Percentiles rank a stretch among this genome's conserved stretches.
Evolutionary conservation across 179 eudicot species (phyloP).

Genomic region (Silene noctiflora): DNA sequence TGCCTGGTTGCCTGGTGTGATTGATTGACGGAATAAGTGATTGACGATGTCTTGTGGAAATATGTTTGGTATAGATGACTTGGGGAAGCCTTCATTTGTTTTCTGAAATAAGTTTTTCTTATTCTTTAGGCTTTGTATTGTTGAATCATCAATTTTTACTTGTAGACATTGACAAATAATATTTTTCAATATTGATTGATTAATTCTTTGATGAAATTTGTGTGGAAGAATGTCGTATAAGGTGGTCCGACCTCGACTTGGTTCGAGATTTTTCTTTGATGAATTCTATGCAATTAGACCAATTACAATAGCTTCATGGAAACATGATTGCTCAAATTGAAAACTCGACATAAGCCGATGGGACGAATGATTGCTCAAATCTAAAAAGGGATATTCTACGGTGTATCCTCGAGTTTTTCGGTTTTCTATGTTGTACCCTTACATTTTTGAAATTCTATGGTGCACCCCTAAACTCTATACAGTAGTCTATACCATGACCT

Average conservation of each 20-base stretch:
- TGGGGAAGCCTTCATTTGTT: background rate
- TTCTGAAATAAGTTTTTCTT: background rate
- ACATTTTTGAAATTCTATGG: no score
- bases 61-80: constrained; percentile 11
- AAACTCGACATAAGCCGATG: no score
- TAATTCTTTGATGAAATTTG: constrained; percentile 4
- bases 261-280: no score
- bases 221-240: background rate
- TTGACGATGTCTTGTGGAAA: constrained; percentile 2
- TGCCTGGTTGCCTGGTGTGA: constrained; percentile 7
- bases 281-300: no score
- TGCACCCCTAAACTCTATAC: no score
- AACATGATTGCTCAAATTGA: no score
- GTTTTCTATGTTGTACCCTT: no score
- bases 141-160: constrained; percentile 7
- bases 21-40: constrained; percentile 16
- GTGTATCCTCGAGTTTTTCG: no score
- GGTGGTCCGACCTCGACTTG: background rate
- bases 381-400: no score
- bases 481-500: no score
- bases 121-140: constrained; percentile 6
- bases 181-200: constrained; percentile 16
- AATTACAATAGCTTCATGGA: no score
- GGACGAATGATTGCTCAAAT: no score
- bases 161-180: constrained; percentile 3